Conservation (phyloP, 768 basidiomycete genomes). For the Fomitopsis serialis region DNA sequence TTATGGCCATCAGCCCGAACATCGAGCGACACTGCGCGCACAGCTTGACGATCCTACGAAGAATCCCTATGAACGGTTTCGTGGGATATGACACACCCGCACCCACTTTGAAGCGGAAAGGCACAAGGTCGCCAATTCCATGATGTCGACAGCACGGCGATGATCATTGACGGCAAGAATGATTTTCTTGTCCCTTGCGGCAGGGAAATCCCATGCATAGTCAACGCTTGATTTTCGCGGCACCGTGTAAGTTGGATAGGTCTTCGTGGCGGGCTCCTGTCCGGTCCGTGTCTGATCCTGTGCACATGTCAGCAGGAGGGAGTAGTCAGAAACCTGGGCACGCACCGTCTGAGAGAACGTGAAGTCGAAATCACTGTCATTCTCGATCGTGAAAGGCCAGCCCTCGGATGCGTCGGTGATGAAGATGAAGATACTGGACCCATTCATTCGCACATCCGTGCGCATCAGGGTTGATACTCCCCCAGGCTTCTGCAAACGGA, state of each 20-base stretch:
- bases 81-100: not conserved
- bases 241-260: conserved; percentile 50
- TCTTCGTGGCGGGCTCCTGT: conserved; percentile 34
- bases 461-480: conserved; percentile 51
- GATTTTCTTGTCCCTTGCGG: conserved; percentile 76
- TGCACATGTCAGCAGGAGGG: not conserved
- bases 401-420: conserved; percentile 57
- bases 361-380: conserved; percentile 72
- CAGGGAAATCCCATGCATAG: conserved; percentile 95
- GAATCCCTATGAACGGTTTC: not conserved
- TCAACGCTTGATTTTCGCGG: conserved; percentile 44
- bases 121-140: conserved; percentile 93
- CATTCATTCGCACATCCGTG: conserved; percentile 77
- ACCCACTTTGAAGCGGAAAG: conserved; percentile 80
- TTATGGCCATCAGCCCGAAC: conserved; percentile 84
- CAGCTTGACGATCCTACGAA: conserved; percentile 46
- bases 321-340: not conserved
- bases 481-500: conserved; percentile 52
- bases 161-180: conserved; percentile 55
- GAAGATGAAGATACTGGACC: conserved; percentile 85
- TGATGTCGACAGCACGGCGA: conserved; percentile 73
- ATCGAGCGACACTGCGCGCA: conserved; percentile 79
- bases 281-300: conserved; percentile 36
- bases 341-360: conserved; percentile 69
- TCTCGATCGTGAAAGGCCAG: conserved; percentile 92